A percentile compares a stretch with the other conserved stretches of the same genome.
phyloP scores from a whole-genome alignment of 2,329 filamentous ascomycete species.

The Claviceps sorghi region DNA sequence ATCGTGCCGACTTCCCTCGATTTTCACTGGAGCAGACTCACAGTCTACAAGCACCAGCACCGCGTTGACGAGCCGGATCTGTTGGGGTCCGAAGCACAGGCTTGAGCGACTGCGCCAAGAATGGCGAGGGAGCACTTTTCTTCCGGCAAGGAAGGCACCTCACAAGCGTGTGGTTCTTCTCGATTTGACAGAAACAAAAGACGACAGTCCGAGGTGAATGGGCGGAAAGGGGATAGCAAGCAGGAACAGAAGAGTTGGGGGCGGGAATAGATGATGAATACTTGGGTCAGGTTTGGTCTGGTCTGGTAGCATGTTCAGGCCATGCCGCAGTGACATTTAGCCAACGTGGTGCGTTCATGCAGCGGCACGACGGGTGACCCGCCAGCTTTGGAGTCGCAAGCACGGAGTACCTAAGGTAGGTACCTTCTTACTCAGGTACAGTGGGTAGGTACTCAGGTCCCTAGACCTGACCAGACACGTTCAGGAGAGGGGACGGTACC shows the following conservation, averaged over 20 bases:
- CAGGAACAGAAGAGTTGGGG: not conserved
- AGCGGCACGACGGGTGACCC: too few relatives aligned
- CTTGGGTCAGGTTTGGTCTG: too few relatives aligned
- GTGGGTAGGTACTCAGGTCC: too few relatives aligned
- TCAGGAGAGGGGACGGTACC: too few relatives aligned
- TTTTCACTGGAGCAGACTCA: not conserved
- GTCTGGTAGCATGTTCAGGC: not conserved
- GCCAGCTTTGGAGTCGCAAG: not conserved
- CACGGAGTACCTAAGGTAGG: too few relatives aligned
- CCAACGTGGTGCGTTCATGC: not conserved
- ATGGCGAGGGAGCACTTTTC: not conserved
- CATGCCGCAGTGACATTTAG: not conserved
- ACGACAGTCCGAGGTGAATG: not conserved
- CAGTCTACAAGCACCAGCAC: not conserved
- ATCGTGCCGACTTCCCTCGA: not conserved
- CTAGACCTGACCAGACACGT: too few relatives aligned
- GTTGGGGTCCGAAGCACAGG: too few relatives aligned
- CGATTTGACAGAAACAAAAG: not conserved
- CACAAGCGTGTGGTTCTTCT: not conserved
- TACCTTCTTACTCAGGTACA: too few relatives aligned
- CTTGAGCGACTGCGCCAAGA: not conserved
- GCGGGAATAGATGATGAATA: not conserved
- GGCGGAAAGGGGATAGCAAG: not conserved
- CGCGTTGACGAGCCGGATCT: not conserved
- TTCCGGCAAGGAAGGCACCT: not conserved